Conservation (phyloP, 148 eudicot genomes). For the Camellia sinensis region DNA sequence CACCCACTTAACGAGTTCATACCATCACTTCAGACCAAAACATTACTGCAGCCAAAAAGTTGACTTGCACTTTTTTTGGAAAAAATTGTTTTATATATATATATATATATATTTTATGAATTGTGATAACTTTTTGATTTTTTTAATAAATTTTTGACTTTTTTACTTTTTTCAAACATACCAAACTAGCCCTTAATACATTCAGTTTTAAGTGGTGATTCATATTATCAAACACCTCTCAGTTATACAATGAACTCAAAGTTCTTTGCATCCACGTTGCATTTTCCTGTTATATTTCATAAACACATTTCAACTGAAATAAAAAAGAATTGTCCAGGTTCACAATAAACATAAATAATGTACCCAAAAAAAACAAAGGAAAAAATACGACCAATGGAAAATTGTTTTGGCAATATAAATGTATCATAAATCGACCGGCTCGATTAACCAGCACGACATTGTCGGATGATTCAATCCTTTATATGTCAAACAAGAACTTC, state of each 20-base stretch:
- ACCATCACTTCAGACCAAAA: no score
- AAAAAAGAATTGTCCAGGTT: neutral
- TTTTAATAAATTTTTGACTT: no score
- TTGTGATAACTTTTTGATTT: no score
- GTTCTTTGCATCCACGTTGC: neutral
- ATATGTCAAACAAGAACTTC: slow-evolving; percentile 43
- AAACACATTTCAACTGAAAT: neutral
- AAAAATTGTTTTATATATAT: no score
- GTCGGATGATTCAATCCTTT: neutral
- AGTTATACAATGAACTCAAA: neutral
- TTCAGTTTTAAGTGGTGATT: neutral
- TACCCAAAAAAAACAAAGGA: neutral
- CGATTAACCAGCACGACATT: neutral
- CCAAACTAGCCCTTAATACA: no score
- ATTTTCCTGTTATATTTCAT: neutral
- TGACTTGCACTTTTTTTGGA: no score
- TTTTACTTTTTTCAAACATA: no score
- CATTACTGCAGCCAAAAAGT: no score
- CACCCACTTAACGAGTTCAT: no score
- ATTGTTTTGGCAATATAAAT: neutral
- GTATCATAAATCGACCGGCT: neutral
- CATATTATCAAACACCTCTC: neutral
- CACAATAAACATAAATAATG: neutral
- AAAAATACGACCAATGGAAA: neutral
- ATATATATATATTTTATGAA: no score